Evolutionary conservation across 164 flowering plant genomes (phyloP).

Genomic region (Vitis cinerea): DNA sequence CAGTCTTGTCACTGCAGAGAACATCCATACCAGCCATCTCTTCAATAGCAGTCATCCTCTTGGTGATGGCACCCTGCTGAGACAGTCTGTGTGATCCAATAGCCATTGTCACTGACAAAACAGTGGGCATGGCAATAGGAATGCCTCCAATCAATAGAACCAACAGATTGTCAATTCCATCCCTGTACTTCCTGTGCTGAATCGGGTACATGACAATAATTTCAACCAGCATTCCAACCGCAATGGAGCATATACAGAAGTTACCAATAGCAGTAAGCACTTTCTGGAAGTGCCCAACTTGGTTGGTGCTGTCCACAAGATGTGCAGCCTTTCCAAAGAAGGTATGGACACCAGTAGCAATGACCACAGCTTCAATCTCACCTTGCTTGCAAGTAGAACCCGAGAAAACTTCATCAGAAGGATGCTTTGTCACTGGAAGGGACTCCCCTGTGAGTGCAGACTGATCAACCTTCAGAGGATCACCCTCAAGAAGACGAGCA

Average conservation of each 20-base stretch:
- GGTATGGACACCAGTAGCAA: constrained; percentile 81
- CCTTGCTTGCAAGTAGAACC: constrained; percentile 90
- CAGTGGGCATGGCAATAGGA: constrained; percentile 84
- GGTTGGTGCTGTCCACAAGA: constrained; percentile 77
- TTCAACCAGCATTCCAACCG: constrained; percentile 63
- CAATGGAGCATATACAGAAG: constrained; percentile 76
- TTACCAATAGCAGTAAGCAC: constrained; percentile 78
- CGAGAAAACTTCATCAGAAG: constrained; percentile 67
- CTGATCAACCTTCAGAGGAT: constrained; percentile 71
- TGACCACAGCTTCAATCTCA: constrained; percentile 71
- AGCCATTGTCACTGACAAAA: constrained; percentile 76
- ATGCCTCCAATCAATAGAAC: constrained; percentile 79
- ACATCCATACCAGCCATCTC: constrained; percentile 87
- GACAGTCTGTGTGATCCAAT: constrained; percentile 75
- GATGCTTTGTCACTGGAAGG: constrained; percentile 63
- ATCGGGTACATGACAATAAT: constrained; percentile 76
- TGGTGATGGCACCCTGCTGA: constrained; percentile 80
- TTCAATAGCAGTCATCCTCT: constrained; percentile 83
- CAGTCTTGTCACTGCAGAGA: constrained; percentile 81
- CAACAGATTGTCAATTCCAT: constrained; percentile 73
- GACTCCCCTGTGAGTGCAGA: constrained; percentile 84
- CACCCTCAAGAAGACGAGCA: constrained; percentile 84
- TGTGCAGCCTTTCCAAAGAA: constrained; percentile 89
- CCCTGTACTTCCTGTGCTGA: constrained; percentile 61
- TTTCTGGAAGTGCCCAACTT: constrained; percentile 82